Base-by-base conservation (phyloP, 176 grass and related monocot genomes). In the Cymbopogon citratus region DNA sequence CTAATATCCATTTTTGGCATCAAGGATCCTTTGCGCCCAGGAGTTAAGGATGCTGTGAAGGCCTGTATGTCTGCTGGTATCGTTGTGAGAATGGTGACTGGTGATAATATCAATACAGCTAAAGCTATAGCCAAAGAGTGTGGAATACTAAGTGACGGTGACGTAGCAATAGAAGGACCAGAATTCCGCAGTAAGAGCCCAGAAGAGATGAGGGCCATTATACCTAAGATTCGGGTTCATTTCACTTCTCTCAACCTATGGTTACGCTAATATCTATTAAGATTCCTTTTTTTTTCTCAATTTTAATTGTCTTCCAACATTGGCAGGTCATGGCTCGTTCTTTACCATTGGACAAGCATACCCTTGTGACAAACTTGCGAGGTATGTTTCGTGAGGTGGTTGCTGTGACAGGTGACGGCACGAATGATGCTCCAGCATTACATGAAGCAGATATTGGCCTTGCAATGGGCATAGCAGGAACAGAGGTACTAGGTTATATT, bases 91-190 rank as follows among this genome's bases (percentile, higher is more conserved):
- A 98, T 98, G 95, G 90, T 98, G 61, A 98, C 95, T 38, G 90
- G 95, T 57, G 95, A 98, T 65, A 98, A 98, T 76, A 98, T 98
- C 21, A 88, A 95, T 81, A 98, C 95, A 73, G 92, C 95, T 73
- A 98, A 94, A 80, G 95, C 95, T 86, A 98, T 98, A 69, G 95
- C 95, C 56, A 92, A 89, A 86, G 95, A 98, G 72, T 95, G 92
- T 84, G 95, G 95, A 68, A 93, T 98, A 77, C 80, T 98, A 56
- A 98, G 88, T 9, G 90, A 91, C 44, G 86, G 89, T 85, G 92
- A 92, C n/a, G 75, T 91, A 81, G 92, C 95, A 45, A 93, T 98
- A 86, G 95, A 98, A 87, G 95, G 92, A 45, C 18, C 76, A 73
- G 95, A 98, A 24, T 98, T 98, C 23, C 84, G 75, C 23, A 88